Evolutionary conservation across 805 yeast species (phyloP), one percentile per base, ranked within the genome.

Genomic region (Metschnikowia sp.): DNA sequence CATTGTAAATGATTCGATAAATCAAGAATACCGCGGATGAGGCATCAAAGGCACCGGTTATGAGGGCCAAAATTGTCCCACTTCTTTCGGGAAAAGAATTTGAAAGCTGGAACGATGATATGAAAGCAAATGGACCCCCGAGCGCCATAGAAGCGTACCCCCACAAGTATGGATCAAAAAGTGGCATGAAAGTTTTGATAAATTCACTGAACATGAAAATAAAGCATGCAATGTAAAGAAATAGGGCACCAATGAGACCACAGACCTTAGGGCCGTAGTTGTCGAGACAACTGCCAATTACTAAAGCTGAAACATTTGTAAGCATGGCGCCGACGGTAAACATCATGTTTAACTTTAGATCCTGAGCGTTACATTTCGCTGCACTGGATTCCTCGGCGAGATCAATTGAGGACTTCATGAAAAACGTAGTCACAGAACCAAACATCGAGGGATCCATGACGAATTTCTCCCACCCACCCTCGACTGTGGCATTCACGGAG

Each of bases 1-100:
- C 56, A 39, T 58, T 54, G 62, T 75, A 79, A 31, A 72, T 47
- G 18, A 72, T 54, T 44, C 72, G 72, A 64, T 78, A 79, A 40
- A 77, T 40, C 57, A 79, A 65, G 56, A 79, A 79, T 13, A 79
- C 72, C 1, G 83, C 82, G 8, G 80, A 75, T 3, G 82, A 77
- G 9, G 83, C 77, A 61, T 79, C 84, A 51, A 79, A 79, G 0
- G 84, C 82, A 13, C 84, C 83, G 1, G 83, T 78, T 47, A 79
- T 59, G 37, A 79, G 63, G 19, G 83, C 83, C 54, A 79, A 66
- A 18, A 79, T 69, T 11, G 76, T 62, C 8, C 84, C 84, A 15
- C 80, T 74, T 43, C 70, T 71, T 42, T 70, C 66, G 2, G 84
- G 84, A 61, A 79, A 79, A 3, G 83, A 69, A 56, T 79, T 79